Base-by-base conservation (phyloP, 345 rosid species). In the Arabidopsis suecica region DNA sequence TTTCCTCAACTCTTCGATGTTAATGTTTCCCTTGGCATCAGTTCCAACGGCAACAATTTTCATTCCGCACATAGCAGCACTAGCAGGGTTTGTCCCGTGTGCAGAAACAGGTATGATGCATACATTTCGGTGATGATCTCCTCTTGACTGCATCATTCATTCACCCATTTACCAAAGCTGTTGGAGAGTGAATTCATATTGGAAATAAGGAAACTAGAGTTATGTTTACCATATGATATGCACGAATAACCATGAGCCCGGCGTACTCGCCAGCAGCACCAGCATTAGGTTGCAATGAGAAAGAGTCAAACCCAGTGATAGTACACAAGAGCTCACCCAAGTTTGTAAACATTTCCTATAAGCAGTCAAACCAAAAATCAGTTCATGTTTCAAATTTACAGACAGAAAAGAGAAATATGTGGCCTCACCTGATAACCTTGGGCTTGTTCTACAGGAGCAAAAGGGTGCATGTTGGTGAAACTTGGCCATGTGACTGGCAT, bases 21-120 rank as follows among this genome's bases (percentile, higher is more conserved):
- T 92, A 77, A 95, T 92, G 82, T 95, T 95, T 68, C 99, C 99
- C 85, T 90, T 92, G 47, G 96, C 88, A 82, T 92, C 98, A 73
- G 98, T 92, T 78, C 99, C 99, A 76, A 95, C 89, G 11, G 91
- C 54, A 70, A 95, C 86, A 72, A 95, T 95, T 79, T 95, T 95
- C 97, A 95, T 92, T 28, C 99, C 99, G 42, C 98, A 92, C 98
- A 92, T 92, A 38, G 99, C 96, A 82, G 99, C 99, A 82, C 91
- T 95, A 7, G 99, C 99, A 80, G 99, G 99, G 77, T 95, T 95
- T 76, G 98, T 95, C 59, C 97, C 97, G 55, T 95, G 99, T 61
- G 99, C 99, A 66, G 99, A 95, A 72, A 90, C 97, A 48, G 99
- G 97, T 45, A 95, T 95, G 69, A 95, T 95, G 79, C 99, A 92